A percentile compares a stretch with the other conserved stretches of the same genome.
These are phyloP conservation scores for Kwoniella shandongensis DNA, from an alignment of 768 basidiomycete species.

Conservation along the genomic window DNA sequence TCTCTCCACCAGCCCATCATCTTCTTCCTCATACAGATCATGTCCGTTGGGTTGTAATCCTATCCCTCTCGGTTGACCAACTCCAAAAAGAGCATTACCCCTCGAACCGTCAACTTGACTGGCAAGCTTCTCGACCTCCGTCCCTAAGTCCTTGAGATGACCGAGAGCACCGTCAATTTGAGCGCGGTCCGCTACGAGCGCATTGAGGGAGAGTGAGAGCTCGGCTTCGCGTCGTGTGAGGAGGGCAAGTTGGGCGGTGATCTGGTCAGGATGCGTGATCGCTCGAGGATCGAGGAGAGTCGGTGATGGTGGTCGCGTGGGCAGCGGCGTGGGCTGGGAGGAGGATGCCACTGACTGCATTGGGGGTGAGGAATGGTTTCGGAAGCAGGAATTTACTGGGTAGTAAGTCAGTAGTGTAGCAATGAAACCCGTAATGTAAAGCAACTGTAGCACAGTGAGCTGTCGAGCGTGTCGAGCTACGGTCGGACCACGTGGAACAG, in stretches of 20 bases:
- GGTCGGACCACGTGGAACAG: no score
- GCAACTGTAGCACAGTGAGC: no score
- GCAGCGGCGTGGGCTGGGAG: constrained; percentile 15
- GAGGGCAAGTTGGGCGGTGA: constrained; percentile 44
- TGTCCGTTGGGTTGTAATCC: constrained; percentile 65
- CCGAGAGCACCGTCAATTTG: constrained; percentile 59
- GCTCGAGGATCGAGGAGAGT: constrained; percentile 24
- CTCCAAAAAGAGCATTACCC: neutral
- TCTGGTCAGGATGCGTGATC: constrained; percentile 42
- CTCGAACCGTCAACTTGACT: constrained; percentile 35
- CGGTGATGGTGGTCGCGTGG: constrained; percentile 9
- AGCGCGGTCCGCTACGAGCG: constrained; percentile 67
- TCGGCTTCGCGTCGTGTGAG: constrained; percentile 74
- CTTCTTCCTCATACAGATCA: constrained; percentile 59
- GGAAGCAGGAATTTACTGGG: no score
- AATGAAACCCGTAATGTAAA: no score
- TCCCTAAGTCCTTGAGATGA: constrained; percentile 25
- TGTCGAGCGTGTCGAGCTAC: no score
- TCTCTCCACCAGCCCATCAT: constrained; percentile 48
- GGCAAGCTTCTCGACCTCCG: constrained; percentile 26
- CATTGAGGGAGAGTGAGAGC: constrained; percentile 70
- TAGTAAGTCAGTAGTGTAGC: no score
- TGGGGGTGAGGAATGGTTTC: neutral
- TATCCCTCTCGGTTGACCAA: constrained; percentile 21
- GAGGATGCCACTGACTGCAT: constrained; percentile 18